phyloP scores from a whole-genome alignment of 805 yeast genomes.

The Nakazawaea anatomiae region DNA sequence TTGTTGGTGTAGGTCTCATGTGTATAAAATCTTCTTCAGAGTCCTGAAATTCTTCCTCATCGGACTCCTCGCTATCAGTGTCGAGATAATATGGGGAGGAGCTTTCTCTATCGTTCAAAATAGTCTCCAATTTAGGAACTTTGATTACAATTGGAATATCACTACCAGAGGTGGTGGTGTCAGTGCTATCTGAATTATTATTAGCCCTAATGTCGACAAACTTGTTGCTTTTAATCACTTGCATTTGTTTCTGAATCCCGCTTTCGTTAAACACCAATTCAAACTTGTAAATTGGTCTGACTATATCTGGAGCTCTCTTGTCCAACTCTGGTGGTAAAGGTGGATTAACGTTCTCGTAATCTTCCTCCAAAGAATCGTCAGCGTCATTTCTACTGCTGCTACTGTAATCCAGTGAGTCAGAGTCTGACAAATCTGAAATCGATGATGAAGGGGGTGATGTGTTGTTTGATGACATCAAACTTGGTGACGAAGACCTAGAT shows the following conservation, averaged over 20 bases:
- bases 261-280: conserved; percentile 39
- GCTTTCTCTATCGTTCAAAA: background rate
- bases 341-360: conserved; percentile 7
- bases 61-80: conserved; percentile 12
- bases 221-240: conserved; percentile 13
- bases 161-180: background rate
- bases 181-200: too few relatives aligned
- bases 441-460: conserved; percentile 24
- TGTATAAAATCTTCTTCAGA: conserved; percentile 1
- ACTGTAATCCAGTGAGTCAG: conserved; percentile 13
- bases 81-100: background rate
- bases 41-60: conserved; percentile 12
- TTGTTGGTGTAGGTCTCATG: background rate
- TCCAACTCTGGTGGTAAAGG: conserved; percentile 40
- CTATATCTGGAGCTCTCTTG: conserved; percentile 36
- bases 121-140: background rate
- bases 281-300: conserved; percentile 40
- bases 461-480: conserved; percentile 18
- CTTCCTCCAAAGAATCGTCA: conserved; percentile 2
- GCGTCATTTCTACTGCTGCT: conserved; percentile 1
- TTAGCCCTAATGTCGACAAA: too few relatives aligned
- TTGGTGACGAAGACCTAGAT: conserved; percentile 24
- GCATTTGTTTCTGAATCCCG: conserved; percentile 26
- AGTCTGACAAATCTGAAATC: conserved; percentile 8
- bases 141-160: background rate